Percentiles rank a stretch among this genome's conserved stretches.
These are phyloP conservation scores for Thielaviopsis cerberus DNA, from an alignment of 2,329 filamentous ascomycete species.

Conservation along the genomic window DNA sequence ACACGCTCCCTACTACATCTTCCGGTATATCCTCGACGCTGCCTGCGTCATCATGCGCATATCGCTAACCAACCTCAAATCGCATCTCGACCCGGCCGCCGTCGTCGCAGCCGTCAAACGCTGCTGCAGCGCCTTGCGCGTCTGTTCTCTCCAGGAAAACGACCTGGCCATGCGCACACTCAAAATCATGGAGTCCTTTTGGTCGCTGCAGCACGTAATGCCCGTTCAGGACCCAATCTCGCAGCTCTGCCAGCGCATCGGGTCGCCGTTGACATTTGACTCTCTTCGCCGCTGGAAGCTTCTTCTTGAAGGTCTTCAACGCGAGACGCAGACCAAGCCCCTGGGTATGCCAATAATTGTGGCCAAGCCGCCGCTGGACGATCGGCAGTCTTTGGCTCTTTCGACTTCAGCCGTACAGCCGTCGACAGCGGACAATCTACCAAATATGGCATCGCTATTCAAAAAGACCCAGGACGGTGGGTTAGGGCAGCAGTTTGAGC, in stretches of 20 bases:
- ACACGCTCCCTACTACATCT: constrained; percentile 32
- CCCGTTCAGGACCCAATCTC: constrained; percentile 24
- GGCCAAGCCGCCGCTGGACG: neutral
- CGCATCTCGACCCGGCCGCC: constrained; percentile 27
- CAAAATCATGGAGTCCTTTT: constrained; percentile 31
- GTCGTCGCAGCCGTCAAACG: constrained; percentile 18
- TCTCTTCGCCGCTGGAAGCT: constrained; percentile 30
- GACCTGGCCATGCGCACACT: constrained; percentile 29
- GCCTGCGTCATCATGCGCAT: constrained; percentile 23
- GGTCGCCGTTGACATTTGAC: constrained; percentile 30
- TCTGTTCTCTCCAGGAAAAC: constrained; percentile 28
- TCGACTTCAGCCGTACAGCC: neutral
- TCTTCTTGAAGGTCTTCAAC: constrained; percentile 22
- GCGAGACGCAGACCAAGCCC: constrained; percentile 14
- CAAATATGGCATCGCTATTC: neutral
- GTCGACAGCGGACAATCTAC: neutral
- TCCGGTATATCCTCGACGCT: constrained; percentile 28
- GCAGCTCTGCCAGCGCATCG: constrained; percentile 27
- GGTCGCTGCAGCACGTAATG: constrained; percentile 23
- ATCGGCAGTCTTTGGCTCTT: neutral
- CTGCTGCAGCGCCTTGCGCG: constrained; percentile 17
- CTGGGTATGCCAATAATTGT: constrained; percentile 13
- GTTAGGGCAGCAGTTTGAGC: neutral
- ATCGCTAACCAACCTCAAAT: constrained; percentile 12
- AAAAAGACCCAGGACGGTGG: neutral